Conservation (phyloP, 1,284 basidiomycete genomes). For the Wolfiporia cocos region DNA sequence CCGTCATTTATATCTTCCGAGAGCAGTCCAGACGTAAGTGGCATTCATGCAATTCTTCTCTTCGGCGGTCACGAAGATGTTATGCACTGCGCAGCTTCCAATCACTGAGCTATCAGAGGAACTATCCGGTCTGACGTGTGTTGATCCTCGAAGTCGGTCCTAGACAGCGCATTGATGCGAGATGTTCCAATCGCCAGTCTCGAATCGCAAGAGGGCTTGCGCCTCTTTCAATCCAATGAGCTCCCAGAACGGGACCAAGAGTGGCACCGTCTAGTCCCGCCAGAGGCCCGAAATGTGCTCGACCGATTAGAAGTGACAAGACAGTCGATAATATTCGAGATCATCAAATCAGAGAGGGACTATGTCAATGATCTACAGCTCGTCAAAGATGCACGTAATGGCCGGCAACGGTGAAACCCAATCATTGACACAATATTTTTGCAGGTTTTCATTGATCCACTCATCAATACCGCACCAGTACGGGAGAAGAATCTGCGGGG, state of each 20-base stretch:
- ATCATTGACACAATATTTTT: too few species aligned
- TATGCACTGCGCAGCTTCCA: slow-evolving; percentile 15
- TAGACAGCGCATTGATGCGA: slow-evolving; percentile 10
- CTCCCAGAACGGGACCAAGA: slow-evolving; percentile 60
- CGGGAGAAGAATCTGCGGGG: slow-evolving; percentile 39
- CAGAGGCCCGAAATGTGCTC: slow-evolving; percentile 58
- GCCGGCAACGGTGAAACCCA: too few species aligned
- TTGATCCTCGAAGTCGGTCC: slow-evolving; percentile 17
- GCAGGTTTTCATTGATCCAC: slow-evolving; percentile 64
- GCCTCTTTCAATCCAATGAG: slow-evolving; percentile 56
- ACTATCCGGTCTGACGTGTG: slow-evolving; percentile 50
- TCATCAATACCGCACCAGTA: slow-evolving; percentile 50
- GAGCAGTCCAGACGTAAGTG: slow-evolving; percentile 26
- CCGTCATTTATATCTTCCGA: slow-evolving; percentile 21
- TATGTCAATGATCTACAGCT: slow-evolving; percentile 72
- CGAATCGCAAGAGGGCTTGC: slow-evolving; percentile 57
- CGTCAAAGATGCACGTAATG: slow-evolving; percentile 42
- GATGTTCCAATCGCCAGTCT: slow-evolving; percentile 30
- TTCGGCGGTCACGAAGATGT: background rate
- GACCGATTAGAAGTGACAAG: slow-evolving; percentile 69
- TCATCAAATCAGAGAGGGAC: slow-evolving; percentile 77
- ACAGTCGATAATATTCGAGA: slow-evolving; percentile 78
- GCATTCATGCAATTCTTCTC: background rate
- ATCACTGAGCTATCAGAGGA: slow-evolving; percentile 35
- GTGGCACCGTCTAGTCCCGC: slow-evolving; percentile 73